Base-by-base conservation (phyloP, 2,329 filamentous ascomycete species). In the Aspergillus japonicus region DNA sequence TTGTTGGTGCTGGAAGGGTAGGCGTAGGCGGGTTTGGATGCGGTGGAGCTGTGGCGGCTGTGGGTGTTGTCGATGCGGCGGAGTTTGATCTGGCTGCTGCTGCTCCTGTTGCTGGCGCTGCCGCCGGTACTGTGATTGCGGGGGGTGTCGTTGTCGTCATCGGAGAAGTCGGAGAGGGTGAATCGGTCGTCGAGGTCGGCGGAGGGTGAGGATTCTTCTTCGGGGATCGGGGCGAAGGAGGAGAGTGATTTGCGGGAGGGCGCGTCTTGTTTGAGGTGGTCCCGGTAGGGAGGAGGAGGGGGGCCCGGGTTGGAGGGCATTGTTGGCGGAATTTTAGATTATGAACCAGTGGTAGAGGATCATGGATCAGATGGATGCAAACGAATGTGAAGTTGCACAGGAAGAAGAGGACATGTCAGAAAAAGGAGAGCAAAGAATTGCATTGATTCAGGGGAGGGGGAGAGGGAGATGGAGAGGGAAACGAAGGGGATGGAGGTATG, bases 161-260 rank as follows among this genome's bases (percentile, higher is more conserved):
- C 60, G 48, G 52, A 56, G 16, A 57, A 58, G 47, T 59, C 55
- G 31, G 61, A 63, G 48, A 63, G 56, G 26, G 61, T 56, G 8
- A 61, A 54, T 35, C 33, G 33, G 14, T 35, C 33, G 26, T 29
- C 26, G 7, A 29, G 3, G 26, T 29, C 7, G 26, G 26, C 26
- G 26, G 26, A 29, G 7, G 26, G 26, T 8, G 26, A 35, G 33
- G 33, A 35, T 19, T 44, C 39, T 44, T 44, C 39, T 44, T 44
- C 39, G 16, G 39, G 39, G n/a, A 44, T 44, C 7, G 39, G 39
- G 39, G 39, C 14, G 39, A 44, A 44, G 16, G 39, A 44, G 14
- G 39, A 44, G 14, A 44, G 39, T 1, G 39, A 44, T 44, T 19
- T 44, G 14, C 39, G 14, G 16, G 39, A 44, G 14, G 39, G 39